These are phyloP conservation scores for Podosphaera xanthii DNA, from an alignment of 2,329 filamentous ascomycete genomes.

Conservation along the genomic window DNA sequence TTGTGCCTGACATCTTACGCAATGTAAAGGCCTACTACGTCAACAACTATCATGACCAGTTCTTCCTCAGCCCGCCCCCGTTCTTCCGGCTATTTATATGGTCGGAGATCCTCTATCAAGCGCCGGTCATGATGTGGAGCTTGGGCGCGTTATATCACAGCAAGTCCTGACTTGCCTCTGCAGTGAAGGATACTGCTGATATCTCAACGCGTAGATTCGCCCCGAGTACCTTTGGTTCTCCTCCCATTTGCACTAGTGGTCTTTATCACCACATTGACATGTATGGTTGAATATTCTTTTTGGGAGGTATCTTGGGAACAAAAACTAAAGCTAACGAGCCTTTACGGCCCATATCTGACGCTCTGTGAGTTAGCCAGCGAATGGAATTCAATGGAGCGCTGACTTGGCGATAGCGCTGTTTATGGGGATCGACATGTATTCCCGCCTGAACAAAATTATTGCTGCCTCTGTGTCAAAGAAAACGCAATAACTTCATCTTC, in stretches of 20 bases:
- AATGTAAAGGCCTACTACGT: constrained; percentile 33
- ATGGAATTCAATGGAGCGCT: not conserved
- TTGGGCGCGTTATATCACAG: constrained; percentile 28
- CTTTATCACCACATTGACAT: constrained; percentile 36
- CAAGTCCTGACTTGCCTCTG: constrained; percentile 14
- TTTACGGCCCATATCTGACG: constrained; percentile 33
- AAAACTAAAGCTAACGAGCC: constrained; percentile 25
- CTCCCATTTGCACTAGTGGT: constrained; percentile 36
- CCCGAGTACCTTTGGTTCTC: constrained; percentile 33
- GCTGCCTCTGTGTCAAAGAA: constrained; percentile 3
- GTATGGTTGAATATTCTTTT: constrained; percentile 34
- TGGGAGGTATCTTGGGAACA: constrained; percentile 26
- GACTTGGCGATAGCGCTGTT: constrained; percentile 16
- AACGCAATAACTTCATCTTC: not conserved
- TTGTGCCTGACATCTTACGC: constrained; percentile 26
- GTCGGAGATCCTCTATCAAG: constrained; percentile 36
- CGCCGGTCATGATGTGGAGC: constrained; percentile 36
- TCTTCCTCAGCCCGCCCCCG: constrained; percentile 33
- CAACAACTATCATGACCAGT: constrained; percentile 35
- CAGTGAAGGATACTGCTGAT: not conserved
- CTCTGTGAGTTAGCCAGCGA: constrained; percentile 23
- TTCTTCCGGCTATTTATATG: constrained; percentile 35
- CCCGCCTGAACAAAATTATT: constrained; percentile 12
- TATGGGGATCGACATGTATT: constrained; percentile 22
- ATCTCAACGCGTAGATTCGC: constrained; percentile 22